These are phyloP conservation scores for Paramecium caudatum DNA, from an alignment of 73 alveolate genomes.

Conservation along the genomic window DNA sequence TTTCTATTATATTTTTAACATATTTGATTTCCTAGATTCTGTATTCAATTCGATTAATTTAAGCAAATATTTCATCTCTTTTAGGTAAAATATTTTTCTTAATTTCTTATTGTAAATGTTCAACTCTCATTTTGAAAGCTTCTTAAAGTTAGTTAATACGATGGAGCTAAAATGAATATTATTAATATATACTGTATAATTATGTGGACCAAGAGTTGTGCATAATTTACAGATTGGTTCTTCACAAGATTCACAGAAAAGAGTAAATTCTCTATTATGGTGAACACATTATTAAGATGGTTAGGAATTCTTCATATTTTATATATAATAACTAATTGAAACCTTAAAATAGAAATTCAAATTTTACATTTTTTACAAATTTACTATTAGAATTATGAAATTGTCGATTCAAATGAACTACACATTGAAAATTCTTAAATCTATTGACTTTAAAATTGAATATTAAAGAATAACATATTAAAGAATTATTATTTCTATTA, in stretches of 20 bases:
- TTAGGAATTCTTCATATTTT: no score
- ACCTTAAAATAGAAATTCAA: no score
- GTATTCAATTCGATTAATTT: slow-evolving; percentile 84
- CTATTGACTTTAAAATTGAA: no score
- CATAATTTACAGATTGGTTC: slow-evolving; percentile 97
- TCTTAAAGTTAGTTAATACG: slow-evolving; percentile 94
- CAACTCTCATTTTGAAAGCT: slow-evolving; percentile 93
- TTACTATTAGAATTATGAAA: no score
- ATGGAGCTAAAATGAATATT: slow-evolving; percentile 79
- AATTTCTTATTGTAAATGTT: slow-evolving; percentile 84
- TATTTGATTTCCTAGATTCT: slow-evolving; percentile 93
- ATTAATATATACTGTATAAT: slow-evolving; percentile 79
- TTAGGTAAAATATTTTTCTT: slow-evolving; percentile 88
- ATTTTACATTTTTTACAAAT: no score
- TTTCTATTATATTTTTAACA: slow-evolving; percentile 92
- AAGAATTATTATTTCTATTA: no score
- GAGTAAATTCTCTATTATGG: slow-evolving; percentile 84
- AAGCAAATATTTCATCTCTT: slow-evolving; percentile 91
- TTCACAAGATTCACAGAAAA: slow-evolving; percentile 96
- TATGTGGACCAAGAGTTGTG: slow-evolving; percentile 98
- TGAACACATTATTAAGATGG: slow-evolving; percentile 80
- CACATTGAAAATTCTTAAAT: no score
- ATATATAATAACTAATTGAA: no score
- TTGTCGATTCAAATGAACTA: no score
- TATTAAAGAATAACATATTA: no score